A percentile compares a stretch with the other conserved stretches of the same genome.
These are phyloP conservation scores for Talaromyces adpressus DNA, from an alignment of 495 filamentous ascomycete genomes.

Conservation along the genomic window DNA sequence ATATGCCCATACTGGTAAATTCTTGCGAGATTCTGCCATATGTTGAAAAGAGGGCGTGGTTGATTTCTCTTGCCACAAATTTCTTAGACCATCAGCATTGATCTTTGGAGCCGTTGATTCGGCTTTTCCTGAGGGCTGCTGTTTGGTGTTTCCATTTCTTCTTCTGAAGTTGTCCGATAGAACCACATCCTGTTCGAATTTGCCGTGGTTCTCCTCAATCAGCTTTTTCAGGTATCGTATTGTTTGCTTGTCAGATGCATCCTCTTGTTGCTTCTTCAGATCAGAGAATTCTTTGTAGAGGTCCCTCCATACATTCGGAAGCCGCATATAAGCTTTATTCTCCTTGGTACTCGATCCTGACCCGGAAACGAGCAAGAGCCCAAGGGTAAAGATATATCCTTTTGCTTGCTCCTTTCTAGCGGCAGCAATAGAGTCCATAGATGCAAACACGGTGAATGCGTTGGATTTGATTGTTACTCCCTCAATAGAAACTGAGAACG, in stretches of 20 bases:
- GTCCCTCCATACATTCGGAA: constrained; percentile 77
- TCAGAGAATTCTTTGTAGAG: constrained; percentile 74
- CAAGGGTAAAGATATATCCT: constrained; percentile 73
- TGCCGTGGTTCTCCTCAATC: constrained; percentile 35
- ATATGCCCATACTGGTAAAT: constrained; percentile 85
- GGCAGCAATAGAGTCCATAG: constrained; percentile 70
- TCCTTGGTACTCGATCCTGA: constrained; percentile 70
- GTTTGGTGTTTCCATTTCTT: constrained; percentile 49
- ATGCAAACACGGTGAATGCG: constrained; percentile 44
- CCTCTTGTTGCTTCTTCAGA: constrained; percentile 57
- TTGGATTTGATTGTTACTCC: constrained; percentile 35
- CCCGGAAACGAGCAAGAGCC: constrained; percentile 70
- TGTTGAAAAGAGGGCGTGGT: constrained; percentile 45
- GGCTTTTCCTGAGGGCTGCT: constrained; percentile 32
- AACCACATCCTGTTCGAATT: constrained; percentile 63
- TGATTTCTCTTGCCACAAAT: constrained; percentile 64
- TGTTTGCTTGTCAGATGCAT: constrained; percentile 58
- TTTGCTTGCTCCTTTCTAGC: constrained; percentile 76
- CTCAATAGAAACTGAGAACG: constrained; percentile 30
- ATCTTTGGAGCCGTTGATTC: constrained; percentile 36
- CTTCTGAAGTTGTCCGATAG: constrained; percentile 58
- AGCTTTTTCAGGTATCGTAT: constrained; percentile 45
- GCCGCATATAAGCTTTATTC: constrained; percentile 71
- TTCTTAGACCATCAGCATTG: constrained; percentile 45
- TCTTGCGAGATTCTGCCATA: constrained; percentile 52